Conservation (phyloP, 1,139 yeast genomes). For the Nakaseomyces uthaithaninus region DNA sequence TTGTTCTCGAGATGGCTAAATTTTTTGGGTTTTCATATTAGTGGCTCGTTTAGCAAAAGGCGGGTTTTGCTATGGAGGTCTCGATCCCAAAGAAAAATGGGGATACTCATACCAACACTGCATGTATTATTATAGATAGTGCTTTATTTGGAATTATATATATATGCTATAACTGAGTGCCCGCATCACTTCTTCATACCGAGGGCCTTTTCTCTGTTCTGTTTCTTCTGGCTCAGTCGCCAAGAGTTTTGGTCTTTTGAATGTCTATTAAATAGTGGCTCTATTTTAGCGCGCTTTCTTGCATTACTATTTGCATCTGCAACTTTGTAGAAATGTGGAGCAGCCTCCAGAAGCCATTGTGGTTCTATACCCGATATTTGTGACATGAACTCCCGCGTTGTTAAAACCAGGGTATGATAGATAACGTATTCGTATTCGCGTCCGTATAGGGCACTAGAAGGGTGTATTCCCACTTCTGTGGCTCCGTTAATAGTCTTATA, state of each 20-base stretch:
- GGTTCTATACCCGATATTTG: slow-evolving; percentile 78
- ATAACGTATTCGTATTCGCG: slow-evolving; percentile 71
- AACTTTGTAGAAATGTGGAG: slow-evolving; percentile 76
- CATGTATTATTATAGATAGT: no score
- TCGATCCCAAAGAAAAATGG: neutral
- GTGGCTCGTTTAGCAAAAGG: neutral
- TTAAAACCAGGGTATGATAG: slow-evolving; percentile 73
- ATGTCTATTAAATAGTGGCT: slow-evolving; percentile 54
- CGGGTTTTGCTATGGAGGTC: neutral
- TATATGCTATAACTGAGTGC: no score
- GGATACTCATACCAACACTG: no score
- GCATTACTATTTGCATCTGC: slow-evolving; percentile 38
- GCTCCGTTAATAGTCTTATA: slow-evolving; percentile 71
- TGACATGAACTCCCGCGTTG: slow-evolving; percentile 88
- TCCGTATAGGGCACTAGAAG: slow-evolving; percentile 73
- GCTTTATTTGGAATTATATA: no score
- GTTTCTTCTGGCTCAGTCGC: slow-evolving; percentile 41
- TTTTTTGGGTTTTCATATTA: neutral
- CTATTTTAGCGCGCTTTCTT: slow-evolving; percentile 42
- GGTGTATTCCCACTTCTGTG: slow-evolving; percentile 79
- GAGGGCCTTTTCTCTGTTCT: slow-evolving; percentile 27
- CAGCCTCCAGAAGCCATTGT: slow-evolving; percentile 73
- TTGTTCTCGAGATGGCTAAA: slow-evolving; percentile 1
- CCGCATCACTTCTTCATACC: slow-evolving; percentile 23
- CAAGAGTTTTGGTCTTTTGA: slow-evolving; percentile 47